Base-by-base conservation (phyloP, 805 yeast genomes). In the Metschnikowia lochheadii region DNA sequence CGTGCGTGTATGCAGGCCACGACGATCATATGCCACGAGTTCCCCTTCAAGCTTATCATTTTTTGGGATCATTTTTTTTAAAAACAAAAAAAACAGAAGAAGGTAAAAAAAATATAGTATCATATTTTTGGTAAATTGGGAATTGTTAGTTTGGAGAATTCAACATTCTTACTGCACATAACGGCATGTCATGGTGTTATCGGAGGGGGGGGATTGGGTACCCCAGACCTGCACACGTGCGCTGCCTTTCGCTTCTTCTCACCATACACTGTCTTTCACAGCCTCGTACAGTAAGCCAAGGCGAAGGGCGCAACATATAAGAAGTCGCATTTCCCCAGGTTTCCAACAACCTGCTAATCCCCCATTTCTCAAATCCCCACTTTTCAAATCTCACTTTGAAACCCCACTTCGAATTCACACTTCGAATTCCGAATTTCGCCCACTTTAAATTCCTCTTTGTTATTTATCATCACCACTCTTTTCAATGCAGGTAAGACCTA, bases 261-360 rank as follows among this genome's bases (percentile, higher is more conserved):
- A 42, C 47, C 51, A 42, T 48, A 48, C 44, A 42, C 46, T 48
- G 51, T 15, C 21, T 7, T 7, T 36, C 21, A 21, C 20, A 5
- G 23, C 40, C 46, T 5, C 13, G 39, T 43, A 34, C 39, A 35
- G 40, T 23, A 34, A n/a, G 46, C 39, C 13, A 8, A 15, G 39
- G 39, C 35, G 35, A 26, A 21, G 5, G 33, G 43, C 42, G 46
- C 35, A 14, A 11, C 10, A 29, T 18, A 43, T 26, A 36, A 21
- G 34, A 36, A 17, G 32, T 18, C 20, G 32, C 47, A 44, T 5
- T 35, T 36, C 47, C 49, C 44, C 39, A 36, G 39, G 15, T 36
- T 35, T 35, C 13, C 18, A 17, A 14, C 29, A 8, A 8, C 29
- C 29, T 26, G 13, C 11, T 26, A 26, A 26, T 1, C 11, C 13